Percentiles rank a stretch among this genome's conserved stretches.
Evolutionary conservation across 805 yeast genomes (phyloP).

Genomic region (Nakazawaea holstii): DNA sequence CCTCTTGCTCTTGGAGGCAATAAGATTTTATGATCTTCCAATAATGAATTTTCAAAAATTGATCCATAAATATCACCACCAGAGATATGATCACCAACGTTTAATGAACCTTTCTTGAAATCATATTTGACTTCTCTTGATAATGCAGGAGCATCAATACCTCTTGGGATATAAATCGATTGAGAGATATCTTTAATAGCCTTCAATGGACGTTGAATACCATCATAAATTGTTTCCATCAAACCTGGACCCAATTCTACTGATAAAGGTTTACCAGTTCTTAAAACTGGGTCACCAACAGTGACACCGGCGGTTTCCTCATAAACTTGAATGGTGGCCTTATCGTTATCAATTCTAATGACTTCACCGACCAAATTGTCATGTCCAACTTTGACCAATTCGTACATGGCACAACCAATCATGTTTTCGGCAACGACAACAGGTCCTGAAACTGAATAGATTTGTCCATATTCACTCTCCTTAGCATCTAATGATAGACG

Average conservation of each 20-base stretch:
- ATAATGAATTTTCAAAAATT: conserved; percentile 87
- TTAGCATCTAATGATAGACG: conserved; percentile 70
- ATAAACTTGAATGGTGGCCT: conserved; percentile 97
- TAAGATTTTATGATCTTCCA: conserved; percentile 88
- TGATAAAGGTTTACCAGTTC: conserved; percentile 98
- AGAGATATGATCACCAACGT: conserved; percentile 94
- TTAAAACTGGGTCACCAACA: conserved; percentile 96
- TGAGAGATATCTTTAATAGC: conserved; percentile 84
- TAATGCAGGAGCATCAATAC: conserved; percentile 95
- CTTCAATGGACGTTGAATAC: conserved; percentile 97
- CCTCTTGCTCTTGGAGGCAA: conserved; percentile 99
- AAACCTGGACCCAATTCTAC: conserved; percentile 99
- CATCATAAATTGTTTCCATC: conserved; percentile 98
- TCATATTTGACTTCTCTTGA: conserved; percentile 78
- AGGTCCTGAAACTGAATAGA: conserved; percentile 96
- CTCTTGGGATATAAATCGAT: conserved; percentile 97
- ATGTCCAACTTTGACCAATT: conserved; percentile 96
- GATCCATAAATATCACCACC: conserved; percentile 98
- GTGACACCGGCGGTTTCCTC: conserved; percentile 99
- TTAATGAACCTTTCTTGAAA: conserved; percentile 71
- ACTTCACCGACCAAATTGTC: conserved; percentile 97
- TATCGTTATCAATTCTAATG: conserved; percentile 92
- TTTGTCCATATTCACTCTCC: conserved; percentile 81
- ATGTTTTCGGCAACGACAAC: conserved; percentile 96
- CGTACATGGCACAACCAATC: conserved; percentile 99